Base-by-base conservation (phyloP, 1,139 yeast species). In the Yamadazyma atmosphaerica region DNA sequence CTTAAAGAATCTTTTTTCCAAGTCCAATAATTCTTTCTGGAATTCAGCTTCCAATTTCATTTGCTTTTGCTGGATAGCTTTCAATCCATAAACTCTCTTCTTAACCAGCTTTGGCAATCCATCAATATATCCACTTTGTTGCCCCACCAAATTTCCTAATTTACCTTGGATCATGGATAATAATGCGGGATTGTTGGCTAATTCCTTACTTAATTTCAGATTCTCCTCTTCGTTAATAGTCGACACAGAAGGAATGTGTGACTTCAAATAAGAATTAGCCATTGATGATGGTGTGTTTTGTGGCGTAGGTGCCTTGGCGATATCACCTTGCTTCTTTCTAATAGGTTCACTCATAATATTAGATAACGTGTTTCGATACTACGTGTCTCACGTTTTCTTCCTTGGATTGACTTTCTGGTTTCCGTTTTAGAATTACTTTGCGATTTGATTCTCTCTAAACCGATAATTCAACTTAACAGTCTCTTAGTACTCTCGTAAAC, bases 231-330 rank as follows among this genome's bases (percentile, higher is more conserved):
- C 96, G 47, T 68, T 71, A 58, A 88, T 88, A 35, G 95, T 84
- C 33, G 90, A 81, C 42, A 86, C 83, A 8, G 81, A 72, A 12
- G 95, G 95, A 46, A 82, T 79, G 46, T 81, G 79, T 45, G 74
- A 76, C 64, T 76, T 81, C 60, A 86, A 73, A 61, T 81, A 89
- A 36, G 92, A 84, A 45, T 81, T 82, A 34, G 87, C 78, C 31
- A 86, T 86, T 22, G 95, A 83, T 4, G 98, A 86, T 17, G 99
- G 99, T 1, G 99, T 92, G 73, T 92, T 92, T 61, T 94, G 98
- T 10, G 99, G 99, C 2, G 99, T 92, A 36, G 99, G 98, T 4
- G 98, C 98, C 58, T 84, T 82, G 51, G 95, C 85, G 52, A 89
- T 81, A 60, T 86, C 88, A 57, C 84, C 83, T 50, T 79, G 66